Conservation (phyloP, 2,329 filamentous ascomycete species). For the Ascochyta rabiei region DNA sequence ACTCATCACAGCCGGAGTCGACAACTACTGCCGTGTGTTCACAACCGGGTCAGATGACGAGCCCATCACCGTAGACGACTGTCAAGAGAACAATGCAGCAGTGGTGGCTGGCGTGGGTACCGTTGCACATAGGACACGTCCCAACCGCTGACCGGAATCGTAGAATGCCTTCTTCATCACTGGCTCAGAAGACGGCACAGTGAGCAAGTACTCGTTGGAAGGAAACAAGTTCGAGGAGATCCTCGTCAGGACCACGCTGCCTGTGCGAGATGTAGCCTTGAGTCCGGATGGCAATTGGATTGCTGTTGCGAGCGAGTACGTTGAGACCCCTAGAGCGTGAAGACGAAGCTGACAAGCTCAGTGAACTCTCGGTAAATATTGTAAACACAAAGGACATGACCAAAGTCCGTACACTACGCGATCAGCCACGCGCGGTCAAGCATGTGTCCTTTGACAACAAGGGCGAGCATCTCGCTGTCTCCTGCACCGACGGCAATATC, state of each 20-base stretch:
- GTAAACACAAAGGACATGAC: constrained; percentile 82
- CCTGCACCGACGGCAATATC: constrained; percentile 85
- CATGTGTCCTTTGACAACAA: constrained; percentile 87
- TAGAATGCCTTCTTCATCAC: constrained; percentile 84
- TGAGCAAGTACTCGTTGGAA: constrained; percentile 86
- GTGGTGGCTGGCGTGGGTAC: constrained; percentile 70
- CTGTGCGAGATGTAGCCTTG: constrained; percentile 83
- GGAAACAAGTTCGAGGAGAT: constrained; percentile 78
- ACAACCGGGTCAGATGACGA: constrained; percentile 91
- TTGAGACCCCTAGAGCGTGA: constrained; percentile 10
- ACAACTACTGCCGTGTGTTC: constrained; percentile 93
- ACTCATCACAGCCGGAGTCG: constrained; percentile 88
- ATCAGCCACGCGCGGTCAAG: constrained; percentile 87
- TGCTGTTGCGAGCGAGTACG: constrained; percentile 90
- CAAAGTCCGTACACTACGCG: constrained; percentile 76
- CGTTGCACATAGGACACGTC: background rate
- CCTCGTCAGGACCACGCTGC: constrained; percentile 81
- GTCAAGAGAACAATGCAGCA: constrained; percentile 81
- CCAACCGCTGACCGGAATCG: constrained; percentile 22
- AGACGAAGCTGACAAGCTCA: constrained; percentile 43
- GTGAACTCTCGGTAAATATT: constrained; percentile 86
- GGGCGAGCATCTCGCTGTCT: constrained; percentile 76
- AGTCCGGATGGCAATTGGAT: constrained; percentile 84
- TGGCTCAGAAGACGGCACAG: constrained; percentile 93
- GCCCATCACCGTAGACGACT: constrained; percentile 89